These are phyloP conservation scores for Colletotrichum viniferum DNA, from an alignment of 2,329 filamentous ascomycete species.

Conservation along the genomic window DNA sequence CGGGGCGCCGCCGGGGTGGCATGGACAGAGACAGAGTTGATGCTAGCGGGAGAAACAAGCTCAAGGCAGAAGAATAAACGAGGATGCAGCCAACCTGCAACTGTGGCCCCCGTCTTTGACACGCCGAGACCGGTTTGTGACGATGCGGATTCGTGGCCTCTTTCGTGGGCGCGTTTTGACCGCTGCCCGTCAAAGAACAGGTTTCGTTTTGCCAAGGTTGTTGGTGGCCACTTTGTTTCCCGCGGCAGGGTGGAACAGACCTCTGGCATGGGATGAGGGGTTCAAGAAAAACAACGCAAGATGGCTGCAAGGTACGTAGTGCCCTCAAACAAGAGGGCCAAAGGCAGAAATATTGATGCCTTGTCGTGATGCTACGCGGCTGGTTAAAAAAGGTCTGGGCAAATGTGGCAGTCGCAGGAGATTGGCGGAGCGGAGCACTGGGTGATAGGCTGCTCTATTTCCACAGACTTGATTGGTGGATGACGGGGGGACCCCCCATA, in stretches of 20 bases:
- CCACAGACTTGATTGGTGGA: constrained; percentile 8
- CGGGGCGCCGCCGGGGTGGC: neutral
- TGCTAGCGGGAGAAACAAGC: neutral
- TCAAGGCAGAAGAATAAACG: constrained; percentile 5
- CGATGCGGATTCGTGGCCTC: constrained; percentile 16
- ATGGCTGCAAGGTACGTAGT: neutral
- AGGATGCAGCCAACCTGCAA: neutral
- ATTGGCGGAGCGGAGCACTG: constrained; percentile 12
- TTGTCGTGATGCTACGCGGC: constrained; percentile 6
- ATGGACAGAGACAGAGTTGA: neutral
- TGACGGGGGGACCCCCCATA: neutral
- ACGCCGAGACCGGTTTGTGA: neutral
- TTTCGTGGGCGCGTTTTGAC: neutral
- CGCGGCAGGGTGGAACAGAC: neutral
- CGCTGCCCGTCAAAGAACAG: neutral
- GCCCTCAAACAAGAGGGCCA: neutral
- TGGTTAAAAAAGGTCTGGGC: neutral
- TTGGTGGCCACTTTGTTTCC: neutral
- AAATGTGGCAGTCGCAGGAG: neutral
- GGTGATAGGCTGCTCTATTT: constrained; percentile 22
- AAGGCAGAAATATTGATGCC: constrained; percentile 18
- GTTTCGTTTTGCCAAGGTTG: neutral
- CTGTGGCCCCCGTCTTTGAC: neutral
- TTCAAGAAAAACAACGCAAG: neutral
- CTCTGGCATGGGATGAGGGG: neutral